Evolutionary conservation across 1,284 basidiomycete species (phyloP), one percentile per base, ranked within the genome.

Genomic region (Coniferiporia sulphurascens): DNA sequence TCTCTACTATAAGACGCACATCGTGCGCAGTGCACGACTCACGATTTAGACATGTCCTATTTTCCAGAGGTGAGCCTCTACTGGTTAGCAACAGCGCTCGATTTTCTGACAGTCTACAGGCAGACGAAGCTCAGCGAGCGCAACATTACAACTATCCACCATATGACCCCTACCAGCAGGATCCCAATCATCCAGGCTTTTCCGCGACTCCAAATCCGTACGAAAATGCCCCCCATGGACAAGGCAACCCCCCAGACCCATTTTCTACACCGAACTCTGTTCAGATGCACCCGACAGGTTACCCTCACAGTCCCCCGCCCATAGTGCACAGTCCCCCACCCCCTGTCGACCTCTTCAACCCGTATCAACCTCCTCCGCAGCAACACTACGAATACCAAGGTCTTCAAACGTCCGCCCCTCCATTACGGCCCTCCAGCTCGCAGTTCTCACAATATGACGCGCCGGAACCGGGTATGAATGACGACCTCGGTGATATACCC

Each of bases 401-500:
- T 41, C 43, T 41, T 36, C 35, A 45, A 15, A 19, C 34, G 0
- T 7, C 17, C 8, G 51, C 61, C 15, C 34, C 17, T 4, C 48
- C 62, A 6, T 52, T 55, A 19, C 48, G 62, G 8, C 56, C 59
- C 2, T 45, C 49, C 19, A 59, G 53, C 61, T 59, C 57, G 7
- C 57, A 56, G 27, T 62, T 56, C 21, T 62, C 62, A 0, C 65
- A 67, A 1, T 77, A 75, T 57, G 71, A 77, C 34, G 75, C 77
- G 21, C 78, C 43, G n/a, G 61, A 81, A 13, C 69, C 67, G 0
- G 75, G 78, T 12, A 65, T 71, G 10, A 66, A 75, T 35, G 68
- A 73, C 8, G 82, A 84, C 56, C 67, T 77, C 0, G 85, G 84
- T 8, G 85, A 87, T 63, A 84, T 87, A n/a, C 85, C 86, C 0